Base-by-base conservation (phyloP, 345 rosid genomes). In the Acer negundo region DNA sequence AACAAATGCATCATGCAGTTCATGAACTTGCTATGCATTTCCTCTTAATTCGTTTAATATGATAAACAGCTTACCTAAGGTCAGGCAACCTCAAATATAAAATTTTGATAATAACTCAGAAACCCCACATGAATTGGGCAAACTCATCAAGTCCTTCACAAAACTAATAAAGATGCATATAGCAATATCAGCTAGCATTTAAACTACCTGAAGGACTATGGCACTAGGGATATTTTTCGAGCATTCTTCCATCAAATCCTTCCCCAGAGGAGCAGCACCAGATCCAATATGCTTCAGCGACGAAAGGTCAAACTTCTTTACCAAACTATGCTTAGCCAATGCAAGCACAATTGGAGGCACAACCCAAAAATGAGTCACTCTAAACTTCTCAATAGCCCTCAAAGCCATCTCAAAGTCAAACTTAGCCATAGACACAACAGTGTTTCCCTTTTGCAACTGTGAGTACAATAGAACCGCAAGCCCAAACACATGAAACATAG, bases 401-500 rank as follows among this genome's bases (percentile, higher is more conserved):
- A 91, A 81, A 65, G 89, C 51, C 80, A 47, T 17, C 75, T 79
- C 93, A 12, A 95, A 77, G 13, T 95, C 98, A 23, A 95, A 95
- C 66, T 78, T 93, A 12, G 78, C 89, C 94, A 93, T 83, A 0
- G 94, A 89, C 73, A 93, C 82, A 28, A 95, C 55, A 13, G 89
- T 71, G 28, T 74, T 90, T 7, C 99, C 99, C 69, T 20, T 84
- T 81, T 82, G 94, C 79, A 95, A 84, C 87, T 90, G 92, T 2
- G 88, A 20, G 35, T 85, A 91, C 0, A 69, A 0, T 19, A 95
- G 72, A 46, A 93, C 81, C 1, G 86, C 51, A 20, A 95, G 82
- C 1, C 97, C 99, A 81, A 91, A 95, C 17, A 95, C 92, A 83
- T 95, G 99, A 76, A 93, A 93, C 99, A 95, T 91, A 0, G 99